Evolutionary conservation across 2,329 filamentous ascomycete genomes (phyloP), one percentile per base, ranked within the genome.

Genomic region (Cladosporium cucumerinum): DNA sequence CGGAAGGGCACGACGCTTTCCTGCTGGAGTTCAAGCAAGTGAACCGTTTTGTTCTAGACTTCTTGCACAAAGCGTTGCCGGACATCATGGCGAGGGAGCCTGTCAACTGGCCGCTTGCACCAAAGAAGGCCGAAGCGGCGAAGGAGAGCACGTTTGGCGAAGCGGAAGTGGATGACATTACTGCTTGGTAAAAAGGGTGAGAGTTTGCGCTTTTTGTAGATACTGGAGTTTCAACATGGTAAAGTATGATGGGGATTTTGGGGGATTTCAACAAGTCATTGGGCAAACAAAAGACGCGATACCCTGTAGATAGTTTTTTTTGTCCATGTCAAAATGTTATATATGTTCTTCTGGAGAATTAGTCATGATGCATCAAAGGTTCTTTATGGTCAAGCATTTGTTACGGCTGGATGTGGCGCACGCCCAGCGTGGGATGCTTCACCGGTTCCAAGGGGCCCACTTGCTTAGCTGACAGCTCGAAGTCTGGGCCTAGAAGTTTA

Each of bases 11-110:
- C 73, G 95, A 99, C 77, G 95, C 95, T 0, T 99, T 99, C 77
- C 79, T 99, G 72, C 80, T 99, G 63, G 94, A 99, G 78, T 99
- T 99, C 74, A 92, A 97, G 80, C 94, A 98, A 79, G 95, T 98
- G 66, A 99, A 99, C 78, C 84, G 82, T 34, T 92, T 97, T 75
- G 87, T 97, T 58, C 79, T 97, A 21, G 86, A 86, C 2, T 99
- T 99, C 75, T 82, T 99, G 77, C 85, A 88, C 65, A 88, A 94
- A 72, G 87, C 90, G 2, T 77, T 99, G 32, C 92, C 93, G 0
- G 91, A 97, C 69, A 94, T 99, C 69, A 97, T 98, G 93, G 81
- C 64, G 76, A 82, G 68, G 68, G 80, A 67, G 68, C 81, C 75
- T 66, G 77, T 74, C 66, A 72, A 72, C 80, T 82, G 66, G 70